Evolutionary conservation across 2,329 filamentous ascomycete genomes (phyloP).

Genomic region (Sordariomycetes sp.): DNA sequence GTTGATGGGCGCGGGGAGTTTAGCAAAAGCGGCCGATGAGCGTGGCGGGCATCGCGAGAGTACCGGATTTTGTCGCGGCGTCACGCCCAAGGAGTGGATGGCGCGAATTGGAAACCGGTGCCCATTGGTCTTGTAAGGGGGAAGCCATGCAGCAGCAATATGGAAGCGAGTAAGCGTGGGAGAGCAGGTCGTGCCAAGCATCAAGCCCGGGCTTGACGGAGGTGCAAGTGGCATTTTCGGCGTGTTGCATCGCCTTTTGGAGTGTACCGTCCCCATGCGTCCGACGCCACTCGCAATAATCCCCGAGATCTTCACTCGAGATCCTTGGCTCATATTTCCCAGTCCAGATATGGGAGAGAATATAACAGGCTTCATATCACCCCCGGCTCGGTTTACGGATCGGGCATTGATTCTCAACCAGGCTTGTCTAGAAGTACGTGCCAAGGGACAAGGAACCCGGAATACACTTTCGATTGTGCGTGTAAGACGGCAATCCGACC

Average conservation of each 20-base stretch:
- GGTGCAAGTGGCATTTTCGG: not conserved
- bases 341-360: not conserved
- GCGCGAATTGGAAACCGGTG: not conserved
- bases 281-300: not conserved
- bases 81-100: not conserved
- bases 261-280: not conserved
- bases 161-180: not conserved
- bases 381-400: not conserved
- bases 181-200: not conserved
- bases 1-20: constrained; percentile 1
- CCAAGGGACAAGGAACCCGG: too few species aligned
- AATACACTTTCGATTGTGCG: too few species aligned
- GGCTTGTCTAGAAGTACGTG: not conserved
- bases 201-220: too few species aligned
- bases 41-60: not conserved
- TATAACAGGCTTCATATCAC: not conserved
- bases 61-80: constrained; percentile 2
- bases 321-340: not conserved
- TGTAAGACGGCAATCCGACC: too few species aligned
- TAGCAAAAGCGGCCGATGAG: constrained; percentile 2
- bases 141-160: not conserved
- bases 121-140: not conserved
- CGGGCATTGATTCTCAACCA: not conserved
- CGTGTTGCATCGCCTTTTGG: not conserved
- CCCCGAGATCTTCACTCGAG: not conserved